A percentile compares a stretch with the other conserved stretches of the same genome.
These are phyloP conservation scores for Coccomyxa subellipsoidea DNA, from an alignment of 163 green algal genomes.

Conservation along the genomic window DNA sequence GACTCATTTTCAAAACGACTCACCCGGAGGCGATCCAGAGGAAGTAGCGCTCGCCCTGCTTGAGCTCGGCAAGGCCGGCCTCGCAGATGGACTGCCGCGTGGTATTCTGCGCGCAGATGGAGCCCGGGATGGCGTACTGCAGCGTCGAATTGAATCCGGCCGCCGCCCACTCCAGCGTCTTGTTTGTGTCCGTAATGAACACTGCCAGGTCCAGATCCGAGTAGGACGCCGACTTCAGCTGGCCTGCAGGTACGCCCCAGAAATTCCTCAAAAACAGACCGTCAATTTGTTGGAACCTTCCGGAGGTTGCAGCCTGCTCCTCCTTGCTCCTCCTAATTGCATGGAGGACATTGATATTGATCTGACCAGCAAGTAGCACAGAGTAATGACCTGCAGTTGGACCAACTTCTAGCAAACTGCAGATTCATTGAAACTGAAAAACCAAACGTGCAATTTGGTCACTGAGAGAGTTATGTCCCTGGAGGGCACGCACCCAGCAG, in stretches of 20 bases:
- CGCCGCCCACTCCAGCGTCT: constrained; percentile 2
- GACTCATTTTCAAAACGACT: not conserved
- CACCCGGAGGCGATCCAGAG: constrained; percentile 5
- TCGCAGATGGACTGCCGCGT: not conserved
- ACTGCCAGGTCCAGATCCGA: not conserved
- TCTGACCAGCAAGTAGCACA: no score
- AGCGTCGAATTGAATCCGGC: not conserved
- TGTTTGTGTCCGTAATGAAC: not conserved
- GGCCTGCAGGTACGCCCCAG: constrained; percentile 1
- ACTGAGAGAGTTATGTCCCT: no score
- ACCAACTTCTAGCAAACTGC: no score
- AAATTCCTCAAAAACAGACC: no score
- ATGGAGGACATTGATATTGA: no score
- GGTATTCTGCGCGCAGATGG: not conserved
- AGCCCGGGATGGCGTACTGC: not conserved
- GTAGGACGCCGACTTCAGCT: not conserved
- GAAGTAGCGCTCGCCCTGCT: constrained; percentile 3
- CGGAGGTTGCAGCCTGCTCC: no score
- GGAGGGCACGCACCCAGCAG: not conserved
- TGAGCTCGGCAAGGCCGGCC: constrained; percentile 1
- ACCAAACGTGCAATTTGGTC: no score
- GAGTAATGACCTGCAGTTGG: no score
- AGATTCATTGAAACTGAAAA: no score
- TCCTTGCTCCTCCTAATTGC: no score
- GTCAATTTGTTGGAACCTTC: no score